Conservation (phyloP, 805 yeast species). For the Metschnikowia cerradonensis region DNA sequence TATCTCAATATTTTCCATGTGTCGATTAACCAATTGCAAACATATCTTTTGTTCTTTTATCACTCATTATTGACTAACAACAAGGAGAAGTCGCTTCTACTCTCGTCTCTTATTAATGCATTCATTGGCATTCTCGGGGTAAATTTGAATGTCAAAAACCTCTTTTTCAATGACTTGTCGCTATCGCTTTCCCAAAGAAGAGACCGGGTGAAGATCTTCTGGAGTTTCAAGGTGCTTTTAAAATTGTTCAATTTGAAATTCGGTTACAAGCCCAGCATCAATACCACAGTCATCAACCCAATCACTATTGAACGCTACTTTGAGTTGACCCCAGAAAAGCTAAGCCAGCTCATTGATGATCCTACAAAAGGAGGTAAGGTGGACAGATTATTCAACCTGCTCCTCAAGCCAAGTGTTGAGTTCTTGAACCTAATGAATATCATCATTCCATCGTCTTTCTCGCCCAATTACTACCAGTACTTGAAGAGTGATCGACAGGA, state of each 20-base stretch:
- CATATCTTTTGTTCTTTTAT: slow-evolving; percentile 45
- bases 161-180: slow-evolving; percentile 46
- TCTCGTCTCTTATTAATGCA: slow-evolving; percentile 38
- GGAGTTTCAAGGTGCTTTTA: slow-evolving; percentile 43
- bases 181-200: slow-evolving; percentile 34
- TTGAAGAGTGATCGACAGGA: slow-evolving; percentile 24
- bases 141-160: slow-evolving; percentile 37
- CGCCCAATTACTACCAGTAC: slow-evolving; percentile 44
- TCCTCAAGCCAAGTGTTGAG: slow-evolving; percentile 40
- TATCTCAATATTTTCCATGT: slow-evolving; percentile 48
- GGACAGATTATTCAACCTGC: slow-evolving; percentile 34
- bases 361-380: slow-evolving; percentile 8
- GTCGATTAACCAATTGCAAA: slow-evolving; percentile 46
- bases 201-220: slow-evolving; percentile 42
- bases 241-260: slow-evolving; percentile 41
- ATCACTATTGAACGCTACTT: slow-evolving; percentile 44
- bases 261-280: slow-evolving; percentile 44
- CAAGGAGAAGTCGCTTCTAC: slow-evolving; percentile 36
- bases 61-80: slow-evolving; percentile 43
- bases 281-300: slow-evolving; percentile 45
- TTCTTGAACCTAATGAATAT: slow-evolving; percentile 41
- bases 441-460: slow-evolving; percentile 44
- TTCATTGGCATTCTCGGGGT: slow-evolving; percentile 42
- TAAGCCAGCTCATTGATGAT: slow-evolving; percentile 30
- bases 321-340: slow-evolving; percentile 42